Base-by-base conservation (phyloP, 108 stramenopile species). In the Cyclostephanos invisitatus region DNA sequence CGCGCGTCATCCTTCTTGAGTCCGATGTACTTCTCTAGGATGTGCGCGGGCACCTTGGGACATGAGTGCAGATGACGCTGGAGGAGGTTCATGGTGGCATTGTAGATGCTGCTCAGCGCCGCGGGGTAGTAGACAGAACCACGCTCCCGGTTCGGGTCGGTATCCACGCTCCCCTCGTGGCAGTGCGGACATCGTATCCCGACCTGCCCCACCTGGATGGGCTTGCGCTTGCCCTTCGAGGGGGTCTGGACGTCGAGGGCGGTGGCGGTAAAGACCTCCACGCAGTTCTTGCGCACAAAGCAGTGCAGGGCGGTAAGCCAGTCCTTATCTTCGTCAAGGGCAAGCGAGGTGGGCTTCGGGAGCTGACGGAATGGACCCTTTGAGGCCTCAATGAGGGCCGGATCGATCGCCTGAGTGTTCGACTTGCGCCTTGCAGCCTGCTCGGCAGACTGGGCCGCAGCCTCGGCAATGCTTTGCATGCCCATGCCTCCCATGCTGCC, bases 111-210 rank as follows among this genome's bases (percentile, higher is more conserved):
- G 18, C 48, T 38, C 9, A 83, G 44, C 11, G 64, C 62, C 8
- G 83, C 87, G 20, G 89, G 91, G 55, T 92, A 92, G 70, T 92
- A 92, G 18, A 89, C 80, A 38, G 81, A 83, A 7, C 91, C 91
- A 14, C 91, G 81, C 76, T 89, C 89, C n/a, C 75, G 66, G 22
- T 61, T 50, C 32, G 66, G n/a, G 60, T 49, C 15, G 15, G 56
- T 48, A 40, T 35, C 50, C 29, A 63, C 44, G 11, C 54, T 62
- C 40, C 73, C 61, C 22, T 74, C 61, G 62, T 87, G 79, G 64
- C 91, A 93, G 62, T 91, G 86, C 20, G 89, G 90, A 71, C 93
- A 94, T 32, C 93, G 76, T 73, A 94, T 90, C 2, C 93, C 93
- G n/a, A 94, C 78, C 65, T 94, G 93, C 5, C 89, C 90, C 22